Evolutionary conservation across 306 rosid species (phyloP).

Genomic region (Albizia julibrissin): DNA sequence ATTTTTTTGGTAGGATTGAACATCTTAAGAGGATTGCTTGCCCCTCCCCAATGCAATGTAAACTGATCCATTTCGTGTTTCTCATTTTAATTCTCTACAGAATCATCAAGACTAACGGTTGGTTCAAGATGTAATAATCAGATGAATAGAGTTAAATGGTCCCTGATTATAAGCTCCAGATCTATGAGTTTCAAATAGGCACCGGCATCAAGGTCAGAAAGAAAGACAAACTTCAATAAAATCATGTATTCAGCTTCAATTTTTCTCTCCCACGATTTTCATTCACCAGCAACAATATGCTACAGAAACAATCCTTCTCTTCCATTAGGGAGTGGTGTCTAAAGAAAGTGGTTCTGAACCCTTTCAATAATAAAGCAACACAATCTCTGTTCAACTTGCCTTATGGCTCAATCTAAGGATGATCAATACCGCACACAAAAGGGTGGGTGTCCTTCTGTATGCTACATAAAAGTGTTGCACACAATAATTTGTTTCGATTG

Average conservation of each 20-base stretch:
- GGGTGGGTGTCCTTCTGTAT: neutral
- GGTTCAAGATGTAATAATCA: constrained; percentile 13
- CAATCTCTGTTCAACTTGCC: constrained; percentile 7
- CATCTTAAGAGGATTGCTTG: neutral
- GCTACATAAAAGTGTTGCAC: constrained; percentile 9
- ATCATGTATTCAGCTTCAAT: neutral
- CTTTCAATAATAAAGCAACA: constrained; percentile 21
- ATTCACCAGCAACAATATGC: neutral
- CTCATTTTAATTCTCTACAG: neutral
- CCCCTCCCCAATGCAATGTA: neutral
- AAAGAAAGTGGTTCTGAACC: constrained; percentile 10
- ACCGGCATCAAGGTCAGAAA: neutral
- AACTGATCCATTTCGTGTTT: neutral
- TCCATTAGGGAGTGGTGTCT: neutral
- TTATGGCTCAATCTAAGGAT: neutral
- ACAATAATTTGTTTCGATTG: constrained; percentile 12
- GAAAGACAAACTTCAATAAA: constrained; percentile 26
- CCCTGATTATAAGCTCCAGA: constrained; percentile 12
- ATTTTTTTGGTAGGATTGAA: neutral
- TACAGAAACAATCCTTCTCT: constrained; percentile 8
- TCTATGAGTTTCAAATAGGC: constrained; percentile 18
- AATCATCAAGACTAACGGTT: neutral
- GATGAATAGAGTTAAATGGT: neutral
- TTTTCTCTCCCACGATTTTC: neutral
- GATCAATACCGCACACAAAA: constrained; percentile 21